Evolutionary conservation across 345 rosid genomes (phyloP).

Genomic region (Hirschfeldia incana): DNA sequence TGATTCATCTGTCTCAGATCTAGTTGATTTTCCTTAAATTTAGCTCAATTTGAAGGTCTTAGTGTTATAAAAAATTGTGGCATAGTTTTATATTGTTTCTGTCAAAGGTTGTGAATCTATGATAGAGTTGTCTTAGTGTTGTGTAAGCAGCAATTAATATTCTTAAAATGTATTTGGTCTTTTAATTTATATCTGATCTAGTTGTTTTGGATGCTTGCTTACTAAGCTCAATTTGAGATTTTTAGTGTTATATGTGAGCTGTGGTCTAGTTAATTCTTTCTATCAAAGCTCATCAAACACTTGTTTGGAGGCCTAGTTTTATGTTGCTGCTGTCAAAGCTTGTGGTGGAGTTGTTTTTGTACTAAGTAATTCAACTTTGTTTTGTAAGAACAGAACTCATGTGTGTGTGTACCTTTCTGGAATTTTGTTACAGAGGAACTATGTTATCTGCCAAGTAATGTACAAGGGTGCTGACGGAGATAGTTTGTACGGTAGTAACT

Average conservation of each 20-base stretch:
- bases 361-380: background rate
- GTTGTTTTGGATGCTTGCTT: background rate
- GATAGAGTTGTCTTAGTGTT: background rate
- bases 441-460: slow-evolving; percentile 34
- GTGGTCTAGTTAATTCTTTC: background rate
- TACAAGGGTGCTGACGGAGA: slow-evolving; percentile 21
- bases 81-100: background rate
- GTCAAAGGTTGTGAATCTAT: background rate
- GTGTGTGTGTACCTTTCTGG: slow-evolving; percentile 1
- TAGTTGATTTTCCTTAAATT: background rate
- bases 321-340: background rate
- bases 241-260: background rate
- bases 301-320: background rate
- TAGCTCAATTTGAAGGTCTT: background rate
- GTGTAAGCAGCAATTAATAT: background rate
- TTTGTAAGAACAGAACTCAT: background rate
- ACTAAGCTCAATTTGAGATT: background rate
- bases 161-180: no score
- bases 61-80: background rate
- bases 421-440: slow-evolving; percentile 12
- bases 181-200: background rate
- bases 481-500: background rate
- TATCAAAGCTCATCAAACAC: background rate
- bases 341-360: background rate
- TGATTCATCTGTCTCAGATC: background rate